Percentiles rank a stretch among this genome's conserved stretches.
Conservation (phyloP, 2,329 filamentous ascomycete genomes). For the Aspergillus caelatus region DNA sequence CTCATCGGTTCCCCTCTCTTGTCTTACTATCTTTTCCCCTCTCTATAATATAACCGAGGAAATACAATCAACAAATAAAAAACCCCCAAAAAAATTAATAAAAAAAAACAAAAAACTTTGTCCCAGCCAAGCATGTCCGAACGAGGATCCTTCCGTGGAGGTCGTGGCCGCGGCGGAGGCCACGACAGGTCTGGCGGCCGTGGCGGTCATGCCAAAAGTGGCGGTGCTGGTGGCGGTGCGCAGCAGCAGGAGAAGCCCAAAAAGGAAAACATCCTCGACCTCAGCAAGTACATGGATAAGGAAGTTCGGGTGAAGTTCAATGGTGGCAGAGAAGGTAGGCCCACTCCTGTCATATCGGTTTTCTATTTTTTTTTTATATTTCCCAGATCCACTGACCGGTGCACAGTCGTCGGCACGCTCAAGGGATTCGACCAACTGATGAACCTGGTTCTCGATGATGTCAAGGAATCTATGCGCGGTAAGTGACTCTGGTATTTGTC, state of each 20-base stretch:
- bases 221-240: conserved; percentile 54
- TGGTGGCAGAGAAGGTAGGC: conserved; percentile 82
- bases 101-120: background rate
- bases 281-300: conserved; percentile 97
- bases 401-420: conserved; percentile 76
- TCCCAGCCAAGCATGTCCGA: conserved; percentile 41
- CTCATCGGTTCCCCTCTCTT: conserved; percentile 14
- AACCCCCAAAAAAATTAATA: background rate
- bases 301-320: conserved; percentile 95
- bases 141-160: conserved; percentile 60
- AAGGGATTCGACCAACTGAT: conserved; percentile 98
- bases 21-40: conserved; percentile 3
- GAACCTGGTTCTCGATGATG: conserved; percentile 95
- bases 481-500: conserved; percentile 30
- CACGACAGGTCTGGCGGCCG: conserved; percentile 46
- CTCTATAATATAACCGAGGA: conserved; percentile 7
- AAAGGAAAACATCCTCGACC: conserved; percentile 97
- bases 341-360: background rate
- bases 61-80: conserved; percentile 8
- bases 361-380: background rate
- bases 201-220: conserved; percentile 49
- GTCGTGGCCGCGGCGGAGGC: conserved; percentile 43
- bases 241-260: conserved; percentile 74
- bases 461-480: conserved; percentile 89
- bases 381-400: conserved; percentile 8